phyloP scores from a whole-genome alignment of 208 protist genomes.

The Trypanosoma avium region DNA sequence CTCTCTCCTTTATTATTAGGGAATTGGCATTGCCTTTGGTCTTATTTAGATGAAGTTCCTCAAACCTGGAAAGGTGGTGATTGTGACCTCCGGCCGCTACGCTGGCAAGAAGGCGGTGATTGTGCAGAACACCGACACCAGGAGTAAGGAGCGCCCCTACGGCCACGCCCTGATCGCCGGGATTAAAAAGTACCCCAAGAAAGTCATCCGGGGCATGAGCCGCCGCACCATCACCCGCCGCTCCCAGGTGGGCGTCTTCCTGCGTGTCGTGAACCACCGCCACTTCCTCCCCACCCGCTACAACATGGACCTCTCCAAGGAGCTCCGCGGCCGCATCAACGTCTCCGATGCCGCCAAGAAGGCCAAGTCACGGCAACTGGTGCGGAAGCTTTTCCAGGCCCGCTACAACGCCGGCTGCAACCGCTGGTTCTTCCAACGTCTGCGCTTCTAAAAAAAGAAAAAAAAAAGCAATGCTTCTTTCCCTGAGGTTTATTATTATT shows the following conservation, averaged over 20 bases:
- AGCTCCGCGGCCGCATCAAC: conserved; percentile 91
- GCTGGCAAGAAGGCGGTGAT: conserved; percentile 98
- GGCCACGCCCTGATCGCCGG: conserved; percentile 95
- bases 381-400: conserved; percentile 93
- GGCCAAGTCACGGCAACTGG: conserved; percentile 75
- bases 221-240: conserved; percentile 92
- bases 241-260: conserved; percentile 95
- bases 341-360: conserved; percentile 90
- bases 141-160: conserved; percentile 93
- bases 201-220: conserved; percentile 94
- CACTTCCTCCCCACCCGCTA: conserved; percentile 98
- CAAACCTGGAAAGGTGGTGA: conserved; percentile 98
- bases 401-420: conserved; percentile 97
- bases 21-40: neutral
- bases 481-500: conserved; percentile 6
- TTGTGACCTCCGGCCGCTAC: conserved; percentile 97
- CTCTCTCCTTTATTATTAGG: conserved; percentile 19
- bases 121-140: conserved; percentile 93
- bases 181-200: conserved; percentile 95
- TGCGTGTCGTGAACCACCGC: conserved; percentile 98
- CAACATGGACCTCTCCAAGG: conserved; percentile 92
- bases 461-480: neutral
- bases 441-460: conserved; percentile 98
- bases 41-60: conserved; percentile 89
- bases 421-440: conserved; percentile 98